Percentiles rank a stretch among this genome's conserved stretches.
Evolutionary conservation across 148 eudicot genomes (phyloP).

Genomic region (Polygonum maritimum): DNA sequence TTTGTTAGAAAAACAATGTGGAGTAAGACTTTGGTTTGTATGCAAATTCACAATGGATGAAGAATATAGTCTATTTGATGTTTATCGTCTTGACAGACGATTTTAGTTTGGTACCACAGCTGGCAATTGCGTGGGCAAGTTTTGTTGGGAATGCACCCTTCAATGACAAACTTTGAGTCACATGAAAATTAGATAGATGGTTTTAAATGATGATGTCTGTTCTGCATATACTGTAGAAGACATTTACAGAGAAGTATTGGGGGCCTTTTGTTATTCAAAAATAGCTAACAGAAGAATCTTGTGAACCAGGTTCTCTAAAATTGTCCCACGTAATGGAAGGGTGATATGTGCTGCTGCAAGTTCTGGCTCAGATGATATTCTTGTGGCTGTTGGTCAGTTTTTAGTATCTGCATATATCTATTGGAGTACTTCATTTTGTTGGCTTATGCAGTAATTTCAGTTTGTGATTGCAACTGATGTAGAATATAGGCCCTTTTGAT

Average conservation of each 20-base stretch:
- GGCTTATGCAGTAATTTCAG: no score
- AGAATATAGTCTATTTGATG: neutral
- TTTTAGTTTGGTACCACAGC: neutral
- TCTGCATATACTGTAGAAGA: neutral
- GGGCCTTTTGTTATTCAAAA: neutral
- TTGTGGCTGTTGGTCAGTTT: no score
- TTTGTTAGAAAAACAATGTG: neutral
- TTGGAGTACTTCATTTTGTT: no score
- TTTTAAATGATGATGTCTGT: neutral
- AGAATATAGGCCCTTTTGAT: no score
- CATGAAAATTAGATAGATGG: neutral
- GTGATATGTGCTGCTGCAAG: constrained; percentile 60
- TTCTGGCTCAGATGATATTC: constrained; percentile 33
- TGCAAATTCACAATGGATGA: no score
- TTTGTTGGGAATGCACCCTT: neutral
- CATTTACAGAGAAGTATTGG: neutral
- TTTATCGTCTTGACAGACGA: neutral
- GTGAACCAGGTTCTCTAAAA: constrained; percentile 7
- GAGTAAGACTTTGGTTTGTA: neutral
- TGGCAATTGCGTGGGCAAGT: neutral
- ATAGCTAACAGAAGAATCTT: neutral
- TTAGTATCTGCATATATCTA: no score
- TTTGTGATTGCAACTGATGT: no score
- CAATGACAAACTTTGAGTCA: neutral
- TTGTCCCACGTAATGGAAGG: constrained; percentile 19